Evolutionary conservation across 1,139 yeast species (phyloP), one percentile per base, ranked within the genome.

Genomic region (Hemisphaericaspora subhashii): DNA sequence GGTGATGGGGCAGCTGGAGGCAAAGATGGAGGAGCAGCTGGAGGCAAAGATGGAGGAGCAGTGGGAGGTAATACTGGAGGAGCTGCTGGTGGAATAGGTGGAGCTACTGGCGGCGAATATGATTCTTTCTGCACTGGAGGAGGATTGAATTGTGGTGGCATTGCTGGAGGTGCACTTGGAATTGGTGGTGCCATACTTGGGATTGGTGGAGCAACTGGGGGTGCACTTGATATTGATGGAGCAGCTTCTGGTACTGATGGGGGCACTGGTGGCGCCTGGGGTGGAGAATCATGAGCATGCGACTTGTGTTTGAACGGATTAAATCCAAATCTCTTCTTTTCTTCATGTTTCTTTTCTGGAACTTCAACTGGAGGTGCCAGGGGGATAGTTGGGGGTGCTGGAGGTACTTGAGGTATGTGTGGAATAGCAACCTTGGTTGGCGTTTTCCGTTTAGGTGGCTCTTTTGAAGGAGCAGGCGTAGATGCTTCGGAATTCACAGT

Each of bases 1-100:
- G 56, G 55, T 5, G 53, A 47, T 12, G 54, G 41, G 2, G 50
- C 29, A 9, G 50, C 17, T 11, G 52, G 45, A 1, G 62, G 53
- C 9, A 59, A 44, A 15, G 50, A 48, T 16, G 53, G 53, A 20
- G 54, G 42, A 8, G 33, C 24, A 15, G 38, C 35, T 33, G 52
- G 40, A 10, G 41, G 38, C 6, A 45, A 31, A 15, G 42, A 37
- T 3, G 48, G 35, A 3, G 38, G 35, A 3, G 42, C 25, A 1
- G 31, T 34, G n/a, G 38, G 38, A 13, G 41, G 42, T 2, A 23
- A 31, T 44, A 45, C 22, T 18, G 35, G 36, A n/a, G 57, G 52
- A 31, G 40, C 30, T 15, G 17, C 23, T 27, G 55, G 33, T 24
- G 53, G 48, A 7, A 49, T 43, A 3, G 51, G 37, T 3, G 58